These are phyloP conservation scores for Triticum monococcum DNA, from an alignment of 176 grass and related monocot genomes.

Conservation along the genomic window DNA sequence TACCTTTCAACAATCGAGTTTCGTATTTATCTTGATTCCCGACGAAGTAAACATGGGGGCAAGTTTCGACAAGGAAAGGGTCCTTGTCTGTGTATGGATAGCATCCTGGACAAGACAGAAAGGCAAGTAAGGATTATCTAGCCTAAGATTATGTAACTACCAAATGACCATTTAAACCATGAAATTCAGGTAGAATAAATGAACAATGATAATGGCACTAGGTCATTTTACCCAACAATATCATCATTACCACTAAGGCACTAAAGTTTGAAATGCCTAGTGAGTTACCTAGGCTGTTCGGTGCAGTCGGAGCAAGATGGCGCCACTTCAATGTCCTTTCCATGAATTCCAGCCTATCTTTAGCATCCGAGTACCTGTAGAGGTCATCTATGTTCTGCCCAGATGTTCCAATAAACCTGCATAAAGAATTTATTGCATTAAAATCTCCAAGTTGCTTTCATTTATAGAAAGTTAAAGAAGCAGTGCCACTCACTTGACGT, in stretches of 20 bases:
- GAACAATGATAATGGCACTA: not conserved
- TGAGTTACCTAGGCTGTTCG: conserved; percentile 84
- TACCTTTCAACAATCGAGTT: conserved; percentile 74
- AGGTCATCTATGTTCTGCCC: conserved; percentile 96
- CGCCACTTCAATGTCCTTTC: conserved; percentile 92
- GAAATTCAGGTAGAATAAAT: not conserved
- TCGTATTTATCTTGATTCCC: conserved; percentile 97
- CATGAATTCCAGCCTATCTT: conserved; percentile 84
- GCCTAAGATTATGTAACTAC: not conserved
- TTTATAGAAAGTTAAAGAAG: not conserved
- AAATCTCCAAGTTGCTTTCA: not conserved
- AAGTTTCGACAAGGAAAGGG: conserved; percentile 87
- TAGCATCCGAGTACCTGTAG: conserved; percentile 82
- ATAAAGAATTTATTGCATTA: conserved; percentile 25
- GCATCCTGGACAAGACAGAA: conserved; percentile 61
- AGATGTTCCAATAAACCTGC: conserved; percentile 92
- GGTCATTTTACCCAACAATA: not conserved
- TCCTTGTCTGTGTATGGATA: conserved; percentile 98
- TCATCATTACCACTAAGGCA: not conserved
- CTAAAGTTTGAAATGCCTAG: not conserved
- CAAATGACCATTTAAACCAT: not conserved
- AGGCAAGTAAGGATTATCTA: not conserved
- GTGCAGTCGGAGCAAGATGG: conserved; percentile 93
- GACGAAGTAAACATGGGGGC: conserved; percentile 91
- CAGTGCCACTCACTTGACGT: conserved; percentile 60